Percentiles rank a stretch among this genome's conserved stretches.
Conservation (phyloP, 2,329 filamentous ascomycete genomes). For the Sporothrix variecibatus region DNA sequence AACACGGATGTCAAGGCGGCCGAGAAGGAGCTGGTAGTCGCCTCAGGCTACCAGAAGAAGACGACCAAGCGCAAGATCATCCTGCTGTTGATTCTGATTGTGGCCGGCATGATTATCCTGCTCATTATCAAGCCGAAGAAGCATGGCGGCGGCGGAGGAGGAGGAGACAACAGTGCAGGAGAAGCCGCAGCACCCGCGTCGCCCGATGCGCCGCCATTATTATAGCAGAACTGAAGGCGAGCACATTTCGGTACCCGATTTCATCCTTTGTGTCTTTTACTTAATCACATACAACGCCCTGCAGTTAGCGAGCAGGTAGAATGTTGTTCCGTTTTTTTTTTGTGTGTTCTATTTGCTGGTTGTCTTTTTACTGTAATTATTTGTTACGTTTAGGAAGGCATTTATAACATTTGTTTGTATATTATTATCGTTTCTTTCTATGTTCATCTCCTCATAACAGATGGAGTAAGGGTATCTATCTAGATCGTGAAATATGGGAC, state of each 20-base stretch:
- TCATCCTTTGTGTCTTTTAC: not conserved
- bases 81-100: conserved; percentile 78
- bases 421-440: conserved; percentile 8
- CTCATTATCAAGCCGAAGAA: conserved; percentile 77
- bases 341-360: not conserved
- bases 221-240: not conserved
- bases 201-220: conserved; percentile 11
- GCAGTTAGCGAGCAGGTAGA: conserved; percentile 21
- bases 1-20: conserved; percentile 89
- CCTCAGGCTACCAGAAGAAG: conserved; percentile 84
- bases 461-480: conserved; percentile 13
- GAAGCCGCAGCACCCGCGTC: not conserved
- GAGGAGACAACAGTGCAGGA: not conserved
- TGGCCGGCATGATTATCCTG: conserved; percentile 84
- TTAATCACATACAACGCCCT: conserved; percentile 12
- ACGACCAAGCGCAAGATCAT: conserved; percentile 92
- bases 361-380: not conserved
- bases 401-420: not conserved
- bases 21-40: conserved; percentile 86
- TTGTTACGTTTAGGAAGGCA: not conserved
- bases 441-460: not conserved
- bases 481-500: not conserved
- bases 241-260: not conserved
- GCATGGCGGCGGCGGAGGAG: conserved; percentile 32
- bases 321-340: not conserved